Conservation (phyloP, 2,329 filamentous ascomycete genomes). For the Xylariaceae sp. region DNA sequence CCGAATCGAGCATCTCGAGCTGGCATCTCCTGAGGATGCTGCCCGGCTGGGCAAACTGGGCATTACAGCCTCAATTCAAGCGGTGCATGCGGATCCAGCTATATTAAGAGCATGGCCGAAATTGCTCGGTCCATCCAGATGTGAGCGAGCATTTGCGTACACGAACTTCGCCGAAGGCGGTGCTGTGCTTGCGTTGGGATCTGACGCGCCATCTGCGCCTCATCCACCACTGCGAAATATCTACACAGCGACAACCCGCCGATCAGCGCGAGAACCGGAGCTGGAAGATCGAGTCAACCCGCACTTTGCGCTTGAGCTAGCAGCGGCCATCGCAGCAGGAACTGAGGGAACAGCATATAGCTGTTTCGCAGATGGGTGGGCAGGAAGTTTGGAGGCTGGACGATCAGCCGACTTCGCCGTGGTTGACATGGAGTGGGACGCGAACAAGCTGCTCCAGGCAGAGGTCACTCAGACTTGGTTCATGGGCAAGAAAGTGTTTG, state of each 20-base stretch:
- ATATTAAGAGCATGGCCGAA: slow-evolving; percentile 59
- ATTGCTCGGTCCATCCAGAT: slow-evolving; percentile 51
- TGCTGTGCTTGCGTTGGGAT: slow-evolving; percentile 41
- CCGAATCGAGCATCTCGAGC: slow-evolving; percentile 62
- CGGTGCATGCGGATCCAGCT: slow-evolving; percentile 57
- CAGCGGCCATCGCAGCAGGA: slow-evolving; percentile 38
- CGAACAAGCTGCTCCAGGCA: slow-evolving; percentile 36
- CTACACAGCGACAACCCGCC: slow-evolving; percentile 43
- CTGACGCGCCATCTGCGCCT: slow-evolving; percentile 45
- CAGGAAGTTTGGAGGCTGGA: slow-evolving; percentile 42
- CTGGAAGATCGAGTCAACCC: slow-evolving; percentile 36
- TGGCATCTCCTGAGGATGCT: slow-evolving; percentile 53
- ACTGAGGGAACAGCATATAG: slow-evolving; percentile 42
- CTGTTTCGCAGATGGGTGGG: slow-evolving; percentile 40
- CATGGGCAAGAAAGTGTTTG: slow-evolving; percentile 34
- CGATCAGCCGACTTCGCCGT: slow-evolving; percentile 46
- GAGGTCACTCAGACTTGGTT: slow-evolving; percentile 41
- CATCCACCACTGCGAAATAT: slow-evolving; percentile 40
- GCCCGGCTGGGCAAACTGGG: slow-evolving; percentile 52
- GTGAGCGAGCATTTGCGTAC: slow-evolving; percentile 60
- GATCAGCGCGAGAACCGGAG: slow-evolving; percentile 38
- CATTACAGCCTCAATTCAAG: slow-evolving; percentile 57
- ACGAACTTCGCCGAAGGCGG: slow-evolving; percentile 51
- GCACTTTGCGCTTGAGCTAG: slow-evolving; percentile 38
- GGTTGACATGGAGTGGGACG: slow-evolving; percentile 39